A percentile compares a stretch with the other conserved stretches of the same genome.
Conservation (phyloP, 495 filamentous ascomycete genomes). For the Aspergillus ostianus region DNA sequence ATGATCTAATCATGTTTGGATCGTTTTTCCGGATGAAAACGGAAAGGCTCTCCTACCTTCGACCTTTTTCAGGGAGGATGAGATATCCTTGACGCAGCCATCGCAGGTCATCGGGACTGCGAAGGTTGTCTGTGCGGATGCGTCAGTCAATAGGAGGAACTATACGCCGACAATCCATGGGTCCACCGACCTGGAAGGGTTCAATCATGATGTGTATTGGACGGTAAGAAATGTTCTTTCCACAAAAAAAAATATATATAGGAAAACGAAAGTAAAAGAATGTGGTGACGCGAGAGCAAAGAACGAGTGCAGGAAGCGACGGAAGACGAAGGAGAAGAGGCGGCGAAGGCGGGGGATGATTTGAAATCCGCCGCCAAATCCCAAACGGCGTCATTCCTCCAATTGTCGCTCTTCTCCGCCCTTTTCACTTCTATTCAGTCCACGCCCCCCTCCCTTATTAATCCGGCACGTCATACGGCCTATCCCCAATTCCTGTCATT, state of each 20-base stretch:
- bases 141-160: background rate
- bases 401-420: constrained; percentile 12
- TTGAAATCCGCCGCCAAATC: constrained; percentile 40
- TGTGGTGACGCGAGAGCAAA: constrained; percentile 5
- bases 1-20: constrained; percentile 5
- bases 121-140: constrained; percentile 70
- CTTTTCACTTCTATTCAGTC: background rate
- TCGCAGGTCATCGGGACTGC: constrained; percentile 93
- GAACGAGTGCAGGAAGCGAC: constrained; percentile 8
- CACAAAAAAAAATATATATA: background rate
- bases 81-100: constrained; percentile 79
- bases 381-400: constrained; percentile 32
- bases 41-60: constrained; percentile 45
- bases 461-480: background rate
- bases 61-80: constrained; percentile 68
- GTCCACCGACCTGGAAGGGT: constrained; percentile 52
- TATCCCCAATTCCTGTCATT: no score
- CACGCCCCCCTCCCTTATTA: background rate
- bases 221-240: constrained; percentile 7
- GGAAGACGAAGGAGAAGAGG: background rate
- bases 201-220: constrained; percentile 49
- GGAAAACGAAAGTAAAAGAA: background rate
- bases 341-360: constrained; percentile 28
- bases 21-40: background rate
- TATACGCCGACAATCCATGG: background rate